These are phyloP conservation scores for Grigorovia transvaalensis DNA, from an alignment of 805 yeast genomes.

Conservation along the genomic window DNA sequence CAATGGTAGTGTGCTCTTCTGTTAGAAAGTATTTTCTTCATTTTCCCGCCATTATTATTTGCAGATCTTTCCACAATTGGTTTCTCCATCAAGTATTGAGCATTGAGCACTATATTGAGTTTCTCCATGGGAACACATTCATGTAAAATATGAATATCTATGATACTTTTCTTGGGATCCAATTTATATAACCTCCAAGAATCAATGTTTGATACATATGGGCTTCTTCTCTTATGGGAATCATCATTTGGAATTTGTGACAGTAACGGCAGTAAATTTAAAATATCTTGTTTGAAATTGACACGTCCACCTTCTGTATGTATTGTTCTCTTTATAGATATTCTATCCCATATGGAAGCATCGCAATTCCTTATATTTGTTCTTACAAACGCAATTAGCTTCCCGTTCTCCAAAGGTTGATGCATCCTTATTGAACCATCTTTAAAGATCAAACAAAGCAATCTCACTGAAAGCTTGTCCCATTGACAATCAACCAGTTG, in stretches of 20 bases:
- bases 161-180: not conserved
- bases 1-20: not conserved
- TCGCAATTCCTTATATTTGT: constrained; percentile 5
- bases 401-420: constrained; percentile 28
- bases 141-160: constrained; percentile 18
- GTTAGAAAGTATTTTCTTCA: not conserved
- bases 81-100: constrained; percentile 8
- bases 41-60: not conserved
- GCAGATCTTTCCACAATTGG: not conserved
- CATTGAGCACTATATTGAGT: constrained; percentile 11
- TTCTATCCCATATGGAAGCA: constrained; percentile 15
- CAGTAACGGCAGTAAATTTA: constrained; percentile 14
- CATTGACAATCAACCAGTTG: constrained; percentile 14
- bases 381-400: constrained; percentile 15
- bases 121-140: constrained; percentile 4
- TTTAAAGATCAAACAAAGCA: constrained; percentile 36
- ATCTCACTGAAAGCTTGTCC: constrained; percentile 20
- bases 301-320: not conserved
- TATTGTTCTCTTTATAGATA: not conserved
- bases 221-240: constrained; percentile 5
- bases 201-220: constrained; percentile 9
- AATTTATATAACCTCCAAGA: constrained; percentile 11
- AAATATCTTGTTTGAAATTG: constrained; percentile 12
- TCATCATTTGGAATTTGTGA: constrained; percentile 15
- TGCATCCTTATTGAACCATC: constrained; percentile 44